Conservation (phyloP, 148 eudicot species). For the Diospyros lotus region DNA sequence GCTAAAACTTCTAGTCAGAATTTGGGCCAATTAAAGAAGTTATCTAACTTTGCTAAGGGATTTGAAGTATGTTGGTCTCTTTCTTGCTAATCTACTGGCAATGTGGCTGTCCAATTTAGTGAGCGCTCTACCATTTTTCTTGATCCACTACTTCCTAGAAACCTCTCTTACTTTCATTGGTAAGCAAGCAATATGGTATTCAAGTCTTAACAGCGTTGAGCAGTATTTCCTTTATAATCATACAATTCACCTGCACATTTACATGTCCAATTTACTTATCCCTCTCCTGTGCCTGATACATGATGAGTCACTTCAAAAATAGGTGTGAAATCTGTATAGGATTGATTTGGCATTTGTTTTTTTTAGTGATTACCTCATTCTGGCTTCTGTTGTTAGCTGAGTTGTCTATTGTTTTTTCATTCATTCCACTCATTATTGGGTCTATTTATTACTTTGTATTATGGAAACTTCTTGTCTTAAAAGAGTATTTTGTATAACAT, state of each 20-base stretch:
- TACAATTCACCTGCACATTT: background rate
- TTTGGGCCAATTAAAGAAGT: background rate
- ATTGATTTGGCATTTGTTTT: background rate
- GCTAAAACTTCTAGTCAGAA: background rate
- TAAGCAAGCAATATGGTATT: background rate
- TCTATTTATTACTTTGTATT: background rate
- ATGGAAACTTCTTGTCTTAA: background rate
- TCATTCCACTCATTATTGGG: too few relatives aligned
- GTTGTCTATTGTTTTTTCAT: too few relatives aligned
- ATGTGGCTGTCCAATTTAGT: background rate
- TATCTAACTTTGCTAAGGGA: background rate
- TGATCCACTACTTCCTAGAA: too few relatives aligned
- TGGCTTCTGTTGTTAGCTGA: background rate
- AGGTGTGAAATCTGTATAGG: background rate
- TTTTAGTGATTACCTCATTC: background rate
- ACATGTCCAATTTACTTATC: background rate
- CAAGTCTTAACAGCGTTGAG: background rate
- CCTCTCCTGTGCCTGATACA: background rate
- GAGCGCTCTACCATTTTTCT: background rate
- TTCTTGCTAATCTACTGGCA: background rate
- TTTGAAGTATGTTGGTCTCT: background rate
- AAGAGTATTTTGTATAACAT: background rate
- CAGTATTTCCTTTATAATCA: background rate
- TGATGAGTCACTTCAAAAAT: background rate
- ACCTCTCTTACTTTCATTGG: background rate